Evolutionary conservation across 306 rosid species (phyloP).

Genomic region (Vigna angularis): DNA sequence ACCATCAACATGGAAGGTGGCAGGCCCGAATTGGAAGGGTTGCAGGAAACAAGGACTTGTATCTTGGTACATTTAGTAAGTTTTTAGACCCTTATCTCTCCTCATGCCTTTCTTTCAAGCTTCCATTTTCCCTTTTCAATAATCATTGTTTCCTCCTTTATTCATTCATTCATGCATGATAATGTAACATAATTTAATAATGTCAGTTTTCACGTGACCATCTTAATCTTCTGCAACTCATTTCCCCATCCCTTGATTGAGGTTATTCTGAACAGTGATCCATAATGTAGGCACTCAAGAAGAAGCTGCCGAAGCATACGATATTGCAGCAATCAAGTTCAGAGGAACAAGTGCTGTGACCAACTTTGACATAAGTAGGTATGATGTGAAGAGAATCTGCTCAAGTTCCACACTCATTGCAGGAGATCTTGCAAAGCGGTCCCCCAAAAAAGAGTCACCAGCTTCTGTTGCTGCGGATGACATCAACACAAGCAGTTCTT

Average conservation of each 20-base stretch:
- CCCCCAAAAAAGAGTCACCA: conserved; percentile 56
- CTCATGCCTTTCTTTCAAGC: conserved; percentile 9
- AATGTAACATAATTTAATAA: conserved; percentile 1
- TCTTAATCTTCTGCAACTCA: neutral
- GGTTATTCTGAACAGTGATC: neutral
- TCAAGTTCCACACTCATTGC: conserved; percentile 94
- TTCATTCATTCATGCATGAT: neutral
- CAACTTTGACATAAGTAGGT: conserved; percentile 90
- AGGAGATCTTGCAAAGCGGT: conserved; percentile 82
- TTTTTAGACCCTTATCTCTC: conserved; percentile 16
- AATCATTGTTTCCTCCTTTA: neutral
- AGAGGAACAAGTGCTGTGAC: conserved; percentile 97
- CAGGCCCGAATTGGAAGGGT: conserved; percentile 98
- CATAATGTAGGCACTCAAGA: conserved; percentile 84
- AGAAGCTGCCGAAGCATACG: conserved; percentile 99
- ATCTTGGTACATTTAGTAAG: conserved; percentile 99
- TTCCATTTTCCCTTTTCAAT: conserved; percentile 13
- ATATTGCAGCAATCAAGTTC: conserved; percentile 98
- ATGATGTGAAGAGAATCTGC: conserved; percentile 97
- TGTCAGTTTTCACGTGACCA: conserved; percentile 21
- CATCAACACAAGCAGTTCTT: conserved; percentile 51
- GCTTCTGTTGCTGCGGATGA: conserved; percentile 39
- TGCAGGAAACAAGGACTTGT: conserved; percentile 97
- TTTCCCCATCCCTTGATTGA: too few relatives aligned
- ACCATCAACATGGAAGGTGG: conserved; percentile 99